Evolutionary conservation across 2,329 filamentous ascomycete genomes (phyloP), one percentile per base, ranked within the genome.

Genomic region (Beauveria sp.): DNA sequence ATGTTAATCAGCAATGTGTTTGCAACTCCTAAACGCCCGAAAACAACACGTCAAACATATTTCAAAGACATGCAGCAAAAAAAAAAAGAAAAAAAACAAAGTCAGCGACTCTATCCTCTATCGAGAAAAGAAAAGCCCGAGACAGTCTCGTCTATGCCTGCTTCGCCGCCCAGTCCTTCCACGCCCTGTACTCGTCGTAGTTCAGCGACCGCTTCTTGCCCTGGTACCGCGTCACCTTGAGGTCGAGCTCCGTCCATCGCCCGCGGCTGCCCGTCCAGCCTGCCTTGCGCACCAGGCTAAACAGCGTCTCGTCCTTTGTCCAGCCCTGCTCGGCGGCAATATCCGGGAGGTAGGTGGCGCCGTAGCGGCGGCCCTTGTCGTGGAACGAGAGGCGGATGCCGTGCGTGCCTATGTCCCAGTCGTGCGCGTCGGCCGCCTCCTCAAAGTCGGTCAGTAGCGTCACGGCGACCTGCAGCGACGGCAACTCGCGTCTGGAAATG

Each of bases 291-390:
- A 97, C 95, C 70, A 98, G 77, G 74, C 90, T 96, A 59, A 92
- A 82, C 3, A 99, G 74, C 0, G 93, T 90, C 80, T 98, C 91
- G 72, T 98, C 93, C 74, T 95, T 93, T 12, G 84, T 90, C 95
- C 95, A 99, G 18, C 91, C 93, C 73, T 98, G 95, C 78, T 99
- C 95, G 1, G 83, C 78, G 10, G 93, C 89, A 6, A 99, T 92
- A 71, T 97, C 91, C 0, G 95, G 95, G 16, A 99, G 81, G 70
- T 98, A 99, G 0, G 95, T 97, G 1, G 91, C 84, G 18, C 92
- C 90, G 70, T 91, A 91, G 52, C 89, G 84, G 55, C 86, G 82
- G 18, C 86, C 86, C 66, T 86, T 82, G 67, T 91, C 81, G n/a
- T 81, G 79, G 75, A 99, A 98, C 55, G 85, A 88, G 67, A 99